phyloP scores from a whole-genome alignment of 73 alveolate genomes.

The Paramecium bursaria region DNA sequence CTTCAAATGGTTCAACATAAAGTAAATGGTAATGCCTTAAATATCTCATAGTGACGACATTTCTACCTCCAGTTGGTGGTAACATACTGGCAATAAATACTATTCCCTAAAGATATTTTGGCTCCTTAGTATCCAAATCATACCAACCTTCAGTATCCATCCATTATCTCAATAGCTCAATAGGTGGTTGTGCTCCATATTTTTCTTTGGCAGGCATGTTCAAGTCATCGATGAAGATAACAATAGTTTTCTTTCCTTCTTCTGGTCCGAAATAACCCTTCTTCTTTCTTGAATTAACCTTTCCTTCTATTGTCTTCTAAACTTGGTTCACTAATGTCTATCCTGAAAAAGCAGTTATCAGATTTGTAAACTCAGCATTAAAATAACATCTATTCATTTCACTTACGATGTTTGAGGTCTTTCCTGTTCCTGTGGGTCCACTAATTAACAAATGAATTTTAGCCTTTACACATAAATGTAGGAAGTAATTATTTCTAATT shows the following conservation, averaged over 20 bases:
- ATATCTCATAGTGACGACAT: slow-evolving; percentile 85
- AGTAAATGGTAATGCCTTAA: slow-evolving; percentile 92
- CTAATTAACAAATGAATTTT: slow-evolving; percentile 93
- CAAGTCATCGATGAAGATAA: slow-evolving; percentile 99
- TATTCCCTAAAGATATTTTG: slow-evolving; percentile 85
- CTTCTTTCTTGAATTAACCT: slow-evolving; percentile 77
- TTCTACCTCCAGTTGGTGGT: slow-evolving; percentile 99
- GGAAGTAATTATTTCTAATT: slow-evolving; percentile 92
- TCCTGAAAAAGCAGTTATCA: slow-evolving; percentile 97
- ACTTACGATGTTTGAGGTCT: slow-evolving; percentile 93
- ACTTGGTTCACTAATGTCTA: slow-evolving; percentile 98
- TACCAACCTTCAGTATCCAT: slow-evolving; percentile 99
- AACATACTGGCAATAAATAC: slow-evolving; percentile 99
- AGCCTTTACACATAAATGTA: slow-evolving; percentile 87
- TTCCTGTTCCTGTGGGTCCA: slow-evolving; percentile 99
- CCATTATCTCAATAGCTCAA: slow-evolving; percentile 99
- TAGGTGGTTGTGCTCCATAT: slow-evolving; percentile 99
- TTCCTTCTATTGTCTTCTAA: slow-evolving; percentile 64
- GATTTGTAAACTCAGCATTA: slow-evolving; percentile 86
- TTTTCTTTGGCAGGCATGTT: slow-evolving; percentile 99
- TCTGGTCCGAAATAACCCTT: slow-evolving; percentile 97
- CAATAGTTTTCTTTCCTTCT: slow-evolving; percentile 84
- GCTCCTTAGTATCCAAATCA: slow-evolving; percentile 91
- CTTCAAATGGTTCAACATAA: slow-evolving; percentile 94
- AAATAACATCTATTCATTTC: slow-evolving; percentile 88